A percentile compares a stretch with the other conserved stretches of the same genome.
Conservation (phyloP, 345 rosid species). For the Eucalyptus grandis region DNA sequence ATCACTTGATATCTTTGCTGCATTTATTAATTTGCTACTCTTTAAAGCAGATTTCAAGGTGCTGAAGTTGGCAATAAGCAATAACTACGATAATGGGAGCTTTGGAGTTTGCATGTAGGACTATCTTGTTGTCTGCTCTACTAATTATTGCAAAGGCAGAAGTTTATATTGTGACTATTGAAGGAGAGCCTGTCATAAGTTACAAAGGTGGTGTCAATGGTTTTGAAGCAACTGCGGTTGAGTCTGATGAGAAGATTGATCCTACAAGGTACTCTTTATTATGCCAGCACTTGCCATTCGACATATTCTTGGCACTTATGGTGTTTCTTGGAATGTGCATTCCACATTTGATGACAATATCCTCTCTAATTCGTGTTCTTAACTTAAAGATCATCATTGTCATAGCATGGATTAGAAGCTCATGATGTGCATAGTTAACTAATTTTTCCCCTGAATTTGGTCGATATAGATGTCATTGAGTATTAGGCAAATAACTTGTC, state of each 20-base stretch:
- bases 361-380: neutral
- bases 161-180: slow-evolving; percentile 72
- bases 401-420: neutral
- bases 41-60: slow-evolving; percentile 16
- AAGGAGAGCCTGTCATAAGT: slow-evolving; percentile 88
- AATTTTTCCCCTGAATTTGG: neutral
- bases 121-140: slow-evolving; percentile 17
- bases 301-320: neutral
- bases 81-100: slow-evolving; percentile 8
- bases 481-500: neutral
- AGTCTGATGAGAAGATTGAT: slow-evolving; percentile 82
- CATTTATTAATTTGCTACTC: neutral
- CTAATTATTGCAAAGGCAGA: slow-evolving; percentile 41
- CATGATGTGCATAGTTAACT: neutral
- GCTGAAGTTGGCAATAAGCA: neutral
- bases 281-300: neutral
- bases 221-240: slow-evolving; percentile 82
- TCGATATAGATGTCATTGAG: neutral
- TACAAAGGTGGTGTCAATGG: slow-evolving; percentile 84
- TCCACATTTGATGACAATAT: neutral
- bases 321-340: neutral
- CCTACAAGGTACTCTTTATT: slow-evolving; percentile 39
- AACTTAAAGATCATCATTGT: neutral
- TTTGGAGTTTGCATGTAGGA: slow-evolving; percentile 5
- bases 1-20: neutral